These are phyloP conservation scores for Naegleria lovaniensis DNA, from an alignment of 208 protist species.

Conservation along the genomic window DNA sequence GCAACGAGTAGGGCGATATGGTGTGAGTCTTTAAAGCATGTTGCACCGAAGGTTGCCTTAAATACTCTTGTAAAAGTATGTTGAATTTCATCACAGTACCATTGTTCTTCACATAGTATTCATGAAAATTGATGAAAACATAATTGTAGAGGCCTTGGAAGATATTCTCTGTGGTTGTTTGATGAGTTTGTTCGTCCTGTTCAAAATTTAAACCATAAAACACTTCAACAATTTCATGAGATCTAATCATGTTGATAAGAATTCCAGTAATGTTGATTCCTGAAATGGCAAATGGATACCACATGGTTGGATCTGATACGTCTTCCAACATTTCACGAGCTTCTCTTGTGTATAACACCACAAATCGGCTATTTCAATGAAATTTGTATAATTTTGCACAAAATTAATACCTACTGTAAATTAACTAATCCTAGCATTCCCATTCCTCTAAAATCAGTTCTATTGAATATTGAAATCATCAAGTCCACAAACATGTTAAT, in stretches of 20 bases:
- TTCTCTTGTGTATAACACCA: not conserved
- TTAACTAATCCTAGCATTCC: not conserved
- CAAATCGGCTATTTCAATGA: too few species aligned
- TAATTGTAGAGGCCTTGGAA: not conserved
- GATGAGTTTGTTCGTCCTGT: not conserved
- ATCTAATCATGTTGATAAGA: not conserved
- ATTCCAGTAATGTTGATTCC: slow-evolving; percentile 3
- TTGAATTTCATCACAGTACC: slow-evolving; percentile 12
- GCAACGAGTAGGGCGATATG: too few species aligned
- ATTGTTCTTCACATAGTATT: not conserved
- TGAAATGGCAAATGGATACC: not conserved
- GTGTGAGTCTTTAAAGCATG: too few species aligned
- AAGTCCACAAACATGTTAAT: too few species aligned
- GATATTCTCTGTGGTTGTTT: not conserved
- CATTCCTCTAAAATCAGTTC: slow-evolving; percentile 28
- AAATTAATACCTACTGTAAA: not conserved
- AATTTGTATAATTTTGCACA: not conserved
- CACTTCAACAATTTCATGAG: not conserved
- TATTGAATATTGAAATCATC: not conserved
- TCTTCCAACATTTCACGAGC: not conserved
- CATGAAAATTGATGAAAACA: slow-evolving; percentile 6
- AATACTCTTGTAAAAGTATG: not conserved
- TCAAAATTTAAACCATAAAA: not conserved
- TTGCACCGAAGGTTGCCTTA: not conserved
- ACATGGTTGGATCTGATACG: not conserved